phyloP scores from a whole-genome alignment of 148 eudicot genomes.

The Suaeda aralocaspica region DNA sequence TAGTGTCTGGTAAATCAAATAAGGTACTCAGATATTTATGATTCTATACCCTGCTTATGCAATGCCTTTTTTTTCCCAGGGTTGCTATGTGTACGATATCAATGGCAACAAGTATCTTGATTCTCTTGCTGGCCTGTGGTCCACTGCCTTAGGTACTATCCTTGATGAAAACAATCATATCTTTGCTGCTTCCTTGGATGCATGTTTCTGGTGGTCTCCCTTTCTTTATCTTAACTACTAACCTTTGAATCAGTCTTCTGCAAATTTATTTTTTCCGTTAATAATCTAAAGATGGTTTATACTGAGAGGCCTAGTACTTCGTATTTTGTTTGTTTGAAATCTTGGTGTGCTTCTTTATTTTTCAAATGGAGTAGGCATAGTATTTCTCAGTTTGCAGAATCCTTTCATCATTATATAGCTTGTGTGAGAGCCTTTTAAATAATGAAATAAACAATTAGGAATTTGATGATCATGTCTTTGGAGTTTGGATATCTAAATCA shows the following conservation, averaged over 20 bases:
- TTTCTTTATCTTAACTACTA: too few relatives aligned
- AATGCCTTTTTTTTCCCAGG: conserved; percentile 46
- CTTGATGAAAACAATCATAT: conserved; percentile 1
- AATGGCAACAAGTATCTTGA: conserved; percentile 89
- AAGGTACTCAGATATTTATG: not conserved
- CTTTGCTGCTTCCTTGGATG: not conserved
- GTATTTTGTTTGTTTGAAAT: not conserved
- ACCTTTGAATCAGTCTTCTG: too few relatives aligned
- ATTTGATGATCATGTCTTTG: not conserved
- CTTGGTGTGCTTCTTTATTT: not conserved
- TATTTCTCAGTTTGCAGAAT: not conserved
- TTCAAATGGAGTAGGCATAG: not conserved
- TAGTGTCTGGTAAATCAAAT: not conserved
- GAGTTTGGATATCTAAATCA: not conserved
- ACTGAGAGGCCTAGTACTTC: not conserved
- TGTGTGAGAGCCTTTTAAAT: not conserved
- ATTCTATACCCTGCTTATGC: not conserved
- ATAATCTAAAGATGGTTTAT: not conserved
- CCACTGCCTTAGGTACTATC: conserved; percentile 76
- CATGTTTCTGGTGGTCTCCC: not conserved
- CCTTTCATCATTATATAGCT: not conserved
- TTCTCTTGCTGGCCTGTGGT: conserved; percentile 96
- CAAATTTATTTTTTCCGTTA: not conserved
- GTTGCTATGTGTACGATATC: conserved; percentile 70
- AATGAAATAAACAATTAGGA: not conserved